Percentiles rank a stretch among this genome's conserved stretches.
phyloP scores from a whole-genome alignment of 805 yeast species.

The Pichia gijzeniarum region DNA sequence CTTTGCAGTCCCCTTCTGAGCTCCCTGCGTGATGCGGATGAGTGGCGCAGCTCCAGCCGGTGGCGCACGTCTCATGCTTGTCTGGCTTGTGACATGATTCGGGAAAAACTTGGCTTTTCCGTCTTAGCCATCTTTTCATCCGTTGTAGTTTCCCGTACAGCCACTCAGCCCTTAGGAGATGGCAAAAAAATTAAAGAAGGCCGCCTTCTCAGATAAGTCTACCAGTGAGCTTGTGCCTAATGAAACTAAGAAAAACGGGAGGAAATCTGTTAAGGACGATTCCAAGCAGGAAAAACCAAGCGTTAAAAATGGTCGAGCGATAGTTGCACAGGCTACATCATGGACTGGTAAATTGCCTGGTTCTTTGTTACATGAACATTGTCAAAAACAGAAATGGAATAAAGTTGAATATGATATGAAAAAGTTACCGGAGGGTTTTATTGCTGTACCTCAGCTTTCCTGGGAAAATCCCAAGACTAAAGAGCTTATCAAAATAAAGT shows the following conservation, averaged over 20 bases:
- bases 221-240: neutral
- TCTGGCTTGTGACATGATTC: too few species aligned
- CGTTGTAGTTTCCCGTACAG: neutral
- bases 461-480: constrained; percentile 80
- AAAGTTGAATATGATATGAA: constrained; percentile 74
- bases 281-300: constrained; percentile 3
- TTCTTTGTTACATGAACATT: constrained; percentile 75
- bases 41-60: too few species aligned
- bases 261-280: constrained; percentile 5
- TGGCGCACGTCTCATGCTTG: too few species aligned
- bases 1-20: too few species aligned
- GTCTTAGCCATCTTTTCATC: neutral
- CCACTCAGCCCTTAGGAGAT: constrained; percentile 1
- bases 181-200: constrained; percentile 15
- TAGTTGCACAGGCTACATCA: constrained; percentile 63
- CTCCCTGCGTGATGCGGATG: too few species aligned
- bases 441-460: constrained; percentile 57
- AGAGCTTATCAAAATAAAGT: constrained; percentile 50
- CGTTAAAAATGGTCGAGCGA: constrained; percentile 30
- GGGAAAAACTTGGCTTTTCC: too few species aligned
- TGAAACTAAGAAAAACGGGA: constrained; percentile 8
- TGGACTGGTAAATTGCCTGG: constrained; percentile 97
- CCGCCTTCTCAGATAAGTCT: neutral
- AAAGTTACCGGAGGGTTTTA: constrained; percentile 41
- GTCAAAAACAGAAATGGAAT: constrained; percentile 87